Evolutionary conservation across 306 rosid genomes (phyloP).

Genomic region (Lathyrus aphaca): DNA sequence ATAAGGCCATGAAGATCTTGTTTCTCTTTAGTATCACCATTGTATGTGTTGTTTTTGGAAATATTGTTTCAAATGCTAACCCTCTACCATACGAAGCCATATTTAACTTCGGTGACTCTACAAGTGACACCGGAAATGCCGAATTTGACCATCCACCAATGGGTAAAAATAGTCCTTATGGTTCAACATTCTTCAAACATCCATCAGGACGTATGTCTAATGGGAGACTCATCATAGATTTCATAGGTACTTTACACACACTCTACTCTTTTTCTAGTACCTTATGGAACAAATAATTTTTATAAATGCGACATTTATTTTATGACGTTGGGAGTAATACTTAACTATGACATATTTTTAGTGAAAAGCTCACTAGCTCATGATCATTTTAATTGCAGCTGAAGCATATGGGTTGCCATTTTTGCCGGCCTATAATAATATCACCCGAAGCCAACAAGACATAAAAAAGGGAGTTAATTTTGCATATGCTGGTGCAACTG

Average conservation of each 20-base stretch:
- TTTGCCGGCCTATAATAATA: no score
- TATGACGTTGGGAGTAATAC: no score
- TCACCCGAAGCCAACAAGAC: no score
- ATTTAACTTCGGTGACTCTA: conserved; percentile 58
- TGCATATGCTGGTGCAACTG: no score
- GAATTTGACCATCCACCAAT: not conserved
- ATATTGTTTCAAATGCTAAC: not conserved
- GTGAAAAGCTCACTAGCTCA: no score
- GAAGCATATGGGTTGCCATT: no score
- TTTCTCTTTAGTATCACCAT: not conserved
- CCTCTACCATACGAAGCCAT: conserved; percentile 38
- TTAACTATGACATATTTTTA: no score
- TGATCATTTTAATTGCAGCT: no score
- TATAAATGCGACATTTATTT: no score
- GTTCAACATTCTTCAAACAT: conserved; percentile 47
- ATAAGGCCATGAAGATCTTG: not conserved
- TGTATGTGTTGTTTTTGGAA: not conserved
- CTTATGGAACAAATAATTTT: no score
- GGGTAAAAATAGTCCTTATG: conserved; percentile 39
- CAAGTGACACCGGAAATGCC: conserved; percentile 56
- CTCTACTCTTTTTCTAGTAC: not conserved
- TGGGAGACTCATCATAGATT: conserved; percentile 35
- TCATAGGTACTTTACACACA: conserved; percentile 36
- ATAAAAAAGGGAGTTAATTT: no score
- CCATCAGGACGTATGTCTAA: conserved; percentile 45